Evolutionary conservation across 495 filamentous ascomycete species (phyloP), one percentile per base, ranked within the genome.

Genomic region (Usnea hakonensis): DNA sequence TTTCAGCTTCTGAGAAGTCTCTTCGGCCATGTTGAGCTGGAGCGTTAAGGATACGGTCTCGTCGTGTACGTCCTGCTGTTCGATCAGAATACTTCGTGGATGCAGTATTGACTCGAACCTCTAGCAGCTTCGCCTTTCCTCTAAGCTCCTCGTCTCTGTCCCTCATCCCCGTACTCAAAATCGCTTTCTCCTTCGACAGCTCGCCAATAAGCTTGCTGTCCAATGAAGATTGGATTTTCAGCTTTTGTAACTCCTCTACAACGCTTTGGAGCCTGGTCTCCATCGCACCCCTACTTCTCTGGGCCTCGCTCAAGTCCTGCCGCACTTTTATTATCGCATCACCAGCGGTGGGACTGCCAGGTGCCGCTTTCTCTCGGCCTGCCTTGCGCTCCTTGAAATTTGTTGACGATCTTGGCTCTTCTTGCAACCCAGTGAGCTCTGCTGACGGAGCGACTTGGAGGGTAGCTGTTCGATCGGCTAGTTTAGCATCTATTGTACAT

Each of bases 61-160:
- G 73, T 96, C 92, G 73, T 97, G 93, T 62, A 95, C 85, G 67
- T 91, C 85, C 83, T 90, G 59, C 54, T 35, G 55, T 65, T 28
- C 46, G 21, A 13, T 69, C 8, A 46, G 53, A 17, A 17, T 26
- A 44, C 5, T 11, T 67, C 14, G 40, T 0, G 5, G 8, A 48
- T 2, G 17, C 4, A 5, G 3, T 19, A 40, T 46, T n/a, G 21
- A 30, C n/a, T 28, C 62, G 14, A 63, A 89, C 87, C 75, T 90
- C 87, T 3, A 96, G 75, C 62, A 95, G 74, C 70, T 90, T 90
- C 11, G 81, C 85, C 76, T 97, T 97, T 28, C 81, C 90, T 61
- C 77, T 81, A 21, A 95, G 72, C 77, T 97, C 93, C 62, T 95
- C 90, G 62, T 95, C 90, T 21, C 88, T 77, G 71, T 96, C 93